Base-by-base conservation (phyloP, 2,329 filamentous ascomycete species). In the Lojkania enalia region DNA sequence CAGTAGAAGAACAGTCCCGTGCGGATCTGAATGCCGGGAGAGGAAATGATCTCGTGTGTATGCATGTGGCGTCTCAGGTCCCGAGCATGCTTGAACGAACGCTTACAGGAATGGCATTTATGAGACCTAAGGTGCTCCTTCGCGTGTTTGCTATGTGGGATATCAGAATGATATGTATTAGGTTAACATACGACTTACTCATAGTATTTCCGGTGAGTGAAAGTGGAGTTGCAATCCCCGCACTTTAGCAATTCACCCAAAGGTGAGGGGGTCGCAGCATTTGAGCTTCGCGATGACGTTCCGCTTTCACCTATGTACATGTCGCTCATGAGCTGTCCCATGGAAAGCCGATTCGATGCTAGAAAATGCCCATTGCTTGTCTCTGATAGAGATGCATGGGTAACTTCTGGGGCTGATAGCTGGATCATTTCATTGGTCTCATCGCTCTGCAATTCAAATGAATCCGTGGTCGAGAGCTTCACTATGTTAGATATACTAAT, bases 1-100 rank as follows among this genome's bases (percentile, higher is more conserved):
- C 44, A 47, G 27, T 42, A 47, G 27, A 14, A 33, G 36, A 47
- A 47, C 4, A 2, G 15, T 4, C 39, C 44, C 14, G 4, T 29
- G n/a, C 39, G 44, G 14, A 33, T 33, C 6, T 16, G 30, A 9
- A 33, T 33, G 7, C 30, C 30, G 6, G 30, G 30, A 33, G 9
- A 9, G 9, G 30, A 33, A 33, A 11, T 11, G 7, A 33, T 16
- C 6, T 33, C 30, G 30, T 33, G 30, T 7, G 30, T 33, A 16
- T 15, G 30, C 14, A 12, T 6, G 14, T 33, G 30, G 30, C 30
- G 30, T 16, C 14, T 33, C 6, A 33, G 30, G 14, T 33, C 30
- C 30, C 30, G 30, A 16, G 14, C 16, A 16, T 33, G 30, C 14
- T 16, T 33, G 30, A 33, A 33, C 7, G 9, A 33, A 6, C 30